Percentiles rank a stretch among this genome's conserved stretches.
Conservation (phyloP, 2,329 filamentous ascomycete species). For the Arachnomyces sp. region DNA sequence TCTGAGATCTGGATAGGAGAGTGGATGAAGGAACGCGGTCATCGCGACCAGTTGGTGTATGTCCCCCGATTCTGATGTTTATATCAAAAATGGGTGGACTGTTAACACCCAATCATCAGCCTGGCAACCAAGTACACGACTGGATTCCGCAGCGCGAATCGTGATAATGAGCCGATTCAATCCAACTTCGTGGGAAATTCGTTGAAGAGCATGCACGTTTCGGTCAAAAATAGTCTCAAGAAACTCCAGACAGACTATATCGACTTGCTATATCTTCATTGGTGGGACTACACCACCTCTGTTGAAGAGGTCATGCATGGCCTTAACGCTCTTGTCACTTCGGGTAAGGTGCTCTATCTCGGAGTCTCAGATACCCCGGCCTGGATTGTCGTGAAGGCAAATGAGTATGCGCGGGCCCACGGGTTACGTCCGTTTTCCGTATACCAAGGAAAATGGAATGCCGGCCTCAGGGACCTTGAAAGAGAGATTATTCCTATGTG, state of each 20-base stretch:
- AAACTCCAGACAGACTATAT: slow-evolving; percentile 49
- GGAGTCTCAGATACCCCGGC: slow-evolving; percentile 20
- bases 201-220: slow-evolving; percentile 35
- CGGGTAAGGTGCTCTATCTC: slow-evolving; percentile 20
- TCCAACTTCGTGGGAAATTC: slow-evolving; percentile 42
- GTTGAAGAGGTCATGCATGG: slow-evolving; percentile 33
- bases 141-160: too few relatives aligned
- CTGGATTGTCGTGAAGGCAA: slow-evolving; percentile 18
- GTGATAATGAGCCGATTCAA: slow-evolving; percentile 36
- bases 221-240: slow-evolving; percentile 36
- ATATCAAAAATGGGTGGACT: too few relatives aligned
- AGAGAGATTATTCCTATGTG: slow-evolving; percentile 37
- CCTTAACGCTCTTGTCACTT: slow-evolving; percentile 15
- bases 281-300: slow-evolving; percentile 41
- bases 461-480: slow-evolving; percentile 33
- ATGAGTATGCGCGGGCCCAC: slow-evolving; percentile 16
- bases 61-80: too few relatives aligned
- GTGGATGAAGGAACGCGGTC: slow-evolving; percentile 60
- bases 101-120: too few relatives aligned
- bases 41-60: slow-evolving; percentile 62
- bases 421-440: slow-evolving; percentile 18
- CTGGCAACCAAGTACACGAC: slow-evolving; percentile 64
- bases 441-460: slow-evolving; percentile 31
- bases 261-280: slow-evolving; percentile 50
- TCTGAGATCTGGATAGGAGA: slow-evolving; percentile 62